Conservation (phyloP, 148 eudicot genomes). For the Fagopyrum homotropicum region DNA sequence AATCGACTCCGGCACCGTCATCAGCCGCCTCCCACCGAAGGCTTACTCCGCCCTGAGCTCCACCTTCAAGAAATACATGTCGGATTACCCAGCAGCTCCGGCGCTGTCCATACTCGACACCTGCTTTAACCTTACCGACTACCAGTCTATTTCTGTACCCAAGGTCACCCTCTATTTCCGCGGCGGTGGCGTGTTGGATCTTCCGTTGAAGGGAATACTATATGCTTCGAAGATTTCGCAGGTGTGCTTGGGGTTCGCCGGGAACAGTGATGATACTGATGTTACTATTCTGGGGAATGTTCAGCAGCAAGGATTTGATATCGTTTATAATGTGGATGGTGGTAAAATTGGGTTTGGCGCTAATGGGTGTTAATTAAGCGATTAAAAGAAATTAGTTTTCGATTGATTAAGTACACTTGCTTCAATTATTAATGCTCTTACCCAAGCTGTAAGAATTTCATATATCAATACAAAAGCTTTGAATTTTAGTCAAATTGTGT, state of each 20-base stretch:
- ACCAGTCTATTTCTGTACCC: conserved; percentile 36
- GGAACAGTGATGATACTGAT: conserved; percentile 31
- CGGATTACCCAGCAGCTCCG: conserved; percentile 36
- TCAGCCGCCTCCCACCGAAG: conserved; percentile 52
- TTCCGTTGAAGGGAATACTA: conserved; percentile 35
- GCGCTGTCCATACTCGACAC: conserved; percentile 58
- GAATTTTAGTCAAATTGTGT: too few relatives aligned
- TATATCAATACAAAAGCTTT: too few relatives aligned
- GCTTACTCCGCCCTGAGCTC: conserved; percentile 47
- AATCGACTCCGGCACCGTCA: conserved; percentile 81
- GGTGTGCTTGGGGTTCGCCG: conserved; percentile 68
- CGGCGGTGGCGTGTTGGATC: conserved; percentile 34
- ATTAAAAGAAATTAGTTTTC: not conserved
- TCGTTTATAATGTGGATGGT: conserved; percentile 68
- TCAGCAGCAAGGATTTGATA: conserved; percentile 57
- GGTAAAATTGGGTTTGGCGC: conserved; percentile 62
- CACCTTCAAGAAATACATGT: conserved; percentile 44
- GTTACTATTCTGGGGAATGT: conserved; percentile 53
- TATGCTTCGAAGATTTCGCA: conserved; percentile 15
- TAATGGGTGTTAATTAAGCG: conserved; percentile 34
- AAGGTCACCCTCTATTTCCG: conserved; percentile 35
- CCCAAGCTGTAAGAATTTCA: too few relatives aligned
- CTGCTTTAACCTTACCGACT: conserved; percentile 45
- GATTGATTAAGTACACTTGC: not conserved
- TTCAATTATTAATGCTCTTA: too few relatives aligned